Conservation (phyloP, 106 monocot genomes). For the Amphibolis antarctica region DNA sequence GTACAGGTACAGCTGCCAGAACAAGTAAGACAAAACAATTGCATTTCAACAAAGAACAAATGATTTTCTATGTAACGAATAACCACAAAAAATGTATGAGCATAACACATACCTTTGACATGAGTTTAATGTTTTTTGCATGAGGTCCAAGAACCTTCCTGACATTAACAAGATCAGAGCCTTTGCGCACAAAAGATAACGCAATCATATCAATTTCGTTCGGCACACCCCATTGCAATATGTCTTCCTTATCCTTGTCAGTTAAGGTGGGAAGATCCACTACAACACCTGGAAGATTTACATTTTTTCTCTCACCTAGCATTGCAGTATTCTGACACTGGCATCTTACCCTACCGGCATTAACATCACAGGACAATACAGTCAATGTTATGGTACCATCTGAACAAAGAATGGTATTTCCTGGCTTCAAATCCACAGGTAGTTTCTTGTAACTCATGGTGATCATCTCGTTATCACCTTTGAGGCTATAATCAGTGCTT, state of each 20-base stretch:
- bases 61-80: neutral
- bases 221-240: conserved; percentile 32
- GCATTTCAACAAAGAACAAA: neutral
- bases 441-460: conserved; percentile 37
- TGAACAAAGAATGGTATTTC: conserved; percentile 31
- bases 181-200: conserved; percentile 30
- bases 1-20: too few relatives aligned
- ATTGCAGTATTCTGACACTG: conserved; percentile 25
- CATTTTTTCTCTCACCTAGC: conserved; percentile 38
- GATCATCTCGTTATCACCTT: conserved; percentile 25
- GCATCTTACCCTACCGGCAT: conserved; percentile 24
- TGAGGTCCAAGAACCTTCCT: conserved; percentile 31
- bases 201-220: conserved; percentile 40
- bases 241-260: conserved; percentile 36
- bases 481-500: conserved; percentile 29
- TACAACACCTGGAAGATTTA: conserved; percentile 33
- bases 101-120: conserved; percentile 21
- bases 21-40: too few relatives aligned
- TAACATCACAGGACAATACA: conserved; percentile 28
- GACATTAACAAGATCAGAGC: conserved; percentile 35
- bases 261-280: conserved; percentile 40
- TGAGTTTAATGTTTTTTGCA: conserved; percentile 23
- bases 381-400: conserved; percentile 30
- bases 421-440: conserved; percentile 25
- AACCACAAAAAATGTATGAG: neutral